Evolutionary conservation across 148 eudicot species (phyloP).

Genomic region (Rhododendron williamsianum): DNA sequence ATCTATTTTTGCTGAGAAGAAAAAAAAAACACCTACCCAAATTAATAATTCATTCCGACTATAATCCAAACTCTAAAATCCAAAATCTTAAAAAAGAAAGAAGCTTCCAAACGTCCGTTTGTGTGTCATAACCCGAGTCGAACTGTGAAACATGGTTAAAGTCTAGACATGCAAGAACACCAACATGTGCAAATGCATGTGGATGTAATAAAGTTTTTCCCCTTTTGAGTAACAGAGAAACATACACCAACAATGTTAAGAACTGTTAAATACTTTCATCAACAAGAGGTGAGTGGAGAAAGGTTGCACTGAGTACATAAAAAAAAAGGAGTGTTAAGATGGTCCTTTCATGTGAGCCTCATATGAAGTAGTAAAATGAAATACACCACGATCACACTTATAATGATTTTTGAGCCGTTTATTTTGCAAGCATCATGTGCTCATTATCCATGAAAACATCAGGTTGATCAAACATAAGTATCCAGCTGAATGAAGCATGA

Average conservation of each 20-base stretch:
- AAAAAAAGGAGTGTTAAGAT: neutral
- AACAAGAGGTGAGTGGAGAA: neutral
- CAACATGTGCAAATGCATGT: neutral
- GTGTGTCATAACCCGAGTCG: neutral
- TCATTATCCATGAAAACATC: too few relatives aligned
- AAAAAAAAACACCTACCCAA: too few relatives aligned
- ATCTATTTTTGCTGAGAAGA: too few relatives aligned
- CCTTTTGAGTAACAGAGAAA: neutral
- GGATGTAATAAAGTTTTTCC: neutral
- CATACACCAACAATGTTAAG: neutral
- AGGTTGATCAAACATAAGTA: too few relatives aligned
- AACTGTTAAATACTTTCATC: neutral
- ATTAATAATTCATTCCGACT: neutral
- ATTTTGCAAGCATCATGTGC: too few relatives aligned
- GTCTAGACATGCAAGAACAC: neutral
- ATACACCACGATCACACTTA: too few relatives aligned
- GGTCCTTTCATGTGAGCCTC: too few relatives aligned
- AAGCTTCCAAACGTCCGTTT: neutral
- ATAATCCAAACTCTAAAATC: neutral
- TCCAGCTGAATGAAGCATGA: too few relatives aligned
- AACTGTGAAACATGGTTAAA: neutral
- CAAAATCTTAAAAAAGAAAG: neutral
- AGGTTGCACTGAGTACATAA: neutral
- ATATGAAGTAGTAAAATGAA: too few relatives aligned
- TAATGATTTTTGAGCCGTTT: too few relatives aligned